Base-by-base conservation (phyloP, 768 basidiomycete genomes). In the Amanita fuliginea region DNA sequence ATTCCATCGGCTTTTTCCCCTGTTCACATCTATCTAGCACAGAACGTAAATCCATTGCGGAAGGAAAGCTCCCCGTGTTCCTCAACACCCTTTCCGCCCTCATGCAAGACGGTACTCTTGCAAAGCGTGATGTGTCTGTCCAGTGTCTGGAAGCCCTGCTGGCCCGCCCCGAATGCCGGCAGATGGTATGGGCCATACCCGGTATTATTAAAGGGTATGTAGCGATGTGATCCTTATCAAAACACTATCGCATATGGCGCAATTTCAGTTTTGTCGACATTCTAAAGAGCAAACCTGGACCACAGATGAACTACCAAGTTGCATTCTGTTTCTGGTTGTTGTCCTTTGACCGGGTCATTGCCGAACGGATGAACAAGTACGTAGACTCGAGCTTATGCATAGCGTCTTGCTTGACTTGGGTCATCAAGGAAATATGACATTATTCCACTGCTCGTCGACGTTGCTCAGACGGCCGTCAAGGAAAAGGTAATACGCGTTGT, bases 401-500 rank as follows among this genome's bases (percentile, higher is more conserved):
- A 18, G 24, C 22, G 24, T 22, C 32, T 13, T n/a, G 36, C 32
- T 13, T n/a, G 36, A 35, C 19, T 21, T 41, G 47, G 42, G 36
- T 9, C 43, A 32, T n/a, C n/a, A 46, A 96, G 93, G 69, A 86
- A 83, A 64, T 95, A 83, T 63, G 88, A 95, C 60, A 75, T 97
- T 32, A 83, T 96, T 56, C 88, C 92, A 21, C 69, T 89, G 19
- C 72, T 99, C 34, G 81, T 83, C 28, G 78, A 84, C 41, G 79
- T 91, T 34, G 92, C 92, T 2, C 88, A 94, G 61, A 77, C 71
- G 5, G 94, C 94, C 4, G 86, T 88, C 28, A 99, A 99, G 64
- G 95, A 98, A 69, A 99, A 99, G 65, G 90, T 99, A 24, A 86
- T 91, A 53, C 82, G 96, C 7, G 86, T 98, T 11, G 81, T 94